Evolutionary conservation across 2,329 filamentous ascomycete genomes (phyloP).

Genomic region (Pyrenochaeta sp.): DNA sequence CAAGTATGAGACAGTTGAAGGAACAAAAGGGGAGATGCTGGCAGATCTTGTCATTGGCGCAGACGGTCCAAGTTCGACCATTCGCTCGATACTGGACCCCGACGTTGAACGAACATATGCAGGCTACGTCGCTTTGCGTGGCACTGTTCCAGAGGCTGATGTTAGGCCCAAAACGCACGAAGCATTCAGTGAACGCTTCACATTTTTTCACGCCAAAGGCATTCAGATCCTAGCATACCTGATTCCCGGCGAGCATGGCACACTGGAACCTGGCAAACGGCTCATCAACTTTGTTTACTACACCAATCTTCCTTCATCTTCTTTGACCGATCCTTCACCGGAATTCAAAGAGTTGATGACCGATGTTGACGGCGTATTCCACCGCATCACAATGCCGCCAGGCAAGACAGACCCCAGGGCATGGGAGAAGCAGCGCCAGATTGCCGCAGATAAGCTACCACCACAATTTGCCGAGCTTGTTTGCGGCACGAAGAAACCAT

Average conservation of each 20-base stretch:
- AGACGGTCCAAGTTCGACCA: constrained; percentile 43
- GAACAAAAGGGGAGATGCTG: constrained; percentile 20
- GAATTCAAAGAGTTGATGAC: constrained; percentile 57
- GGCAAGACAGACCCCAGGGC: constrained; percentile 50
- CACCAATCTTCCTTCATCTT: constrained; percentile 46
- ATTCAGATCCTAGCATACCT: constrained; percentile 54
- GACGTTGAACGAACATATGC: constrained; percentile 37
- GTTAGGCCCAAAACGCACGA: constrained; percentile 29
- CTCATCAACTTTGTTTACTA: constrained; percentile 61
- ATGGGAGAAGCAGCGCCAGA: constrained; percentile 50
- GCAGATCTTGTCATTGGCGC: constrained; percentile 43
- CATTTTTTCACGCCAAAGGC: constrained; percentile 51
- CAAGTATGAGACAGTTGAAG: constrained; percentile 25
- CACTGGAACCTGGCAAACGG: constrained; percentile 49
- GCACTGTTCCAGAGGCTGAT: constrained; percentile 36
- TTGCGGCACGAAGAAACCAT: constrained; percentile 51
- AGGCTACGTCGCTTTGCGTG: constrained; percentile 44
- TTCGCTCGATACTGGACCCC: constrained; percentile 31
- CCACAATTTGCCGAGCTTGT: constrained; percentile 56
- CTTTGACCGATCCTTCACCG: constrained; percentile 42
- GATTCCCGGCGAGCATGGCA: constrained; percentile 56
- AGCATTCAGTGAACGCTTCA: constrained; percentile 50
- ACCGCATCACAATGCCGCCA: constrained; percentile 55
- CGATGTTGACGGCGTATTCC: constrained; percentile 50
- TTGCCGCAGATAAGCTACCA: constrained; percentile 45